Evolutionary conservation across 78 protist species (phyloP).

Genomic region (Dictyostelium firmibasis): DNA sequence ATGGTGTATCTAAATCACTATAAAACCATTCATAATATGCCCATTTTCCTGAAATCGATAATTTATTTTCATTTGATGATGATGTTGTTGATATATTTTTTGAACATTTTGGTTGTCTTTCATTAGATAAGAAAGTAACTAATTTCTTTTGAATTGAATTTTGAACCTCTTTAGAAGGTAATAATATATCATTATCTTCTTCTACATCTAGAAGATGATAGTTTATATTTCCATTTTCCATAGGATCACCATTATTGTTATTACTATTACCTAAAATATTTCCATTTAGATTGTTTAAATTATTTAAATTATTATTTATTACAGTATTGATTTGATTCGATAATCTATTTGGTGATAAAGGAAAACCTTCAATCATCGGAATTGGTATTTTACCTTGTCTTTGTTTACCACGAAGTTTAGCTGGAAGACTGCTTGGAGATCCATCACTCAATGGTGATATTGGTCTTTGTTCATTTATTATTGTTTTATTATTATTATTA

Average conservation of each 20-base stretch:
- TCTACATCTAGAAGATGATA: neutral
- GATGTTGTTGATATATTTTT: neutral
- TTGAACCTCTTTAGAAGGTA: constrained; percentile 26
- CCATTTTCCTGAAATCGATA: constrained; percentile 34
- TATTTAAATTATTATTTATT: neutral
- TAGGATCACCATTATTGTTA: neutral
- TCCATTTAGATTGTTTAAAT: no score
- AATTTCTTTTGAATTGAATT: constrained; percentile 27
- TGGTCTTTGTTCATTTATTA: no score
- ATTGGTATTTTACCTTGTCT: constrained; percentile 11
- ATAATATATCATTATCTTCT: neutral
- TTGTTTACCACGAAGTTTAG: constrained; percentile 21
- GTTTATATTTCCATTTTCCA: neutral
- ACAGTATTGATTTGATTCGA: neutral
- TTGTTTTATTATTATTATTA: no score
- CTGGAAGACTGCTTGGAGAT: constrained; percentile 26
- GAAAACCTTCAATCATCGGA: neutral
- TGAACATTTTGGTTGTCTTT: neutral
- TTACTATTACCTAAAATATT: neutral
- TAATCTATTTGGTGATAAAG: neutral
- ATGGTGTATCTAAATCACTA: constrained; percentile 71
- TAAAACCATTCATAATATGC: constrained; percentile 73
- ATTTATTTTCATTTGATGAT: neutral
- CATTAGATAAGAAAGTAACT: constrained; percentile 6
- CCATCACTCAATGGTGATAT: neutral